These are phyloP conservation scores for Periglandula ipomoeae DNA, from an alignment of 2,329 filamentous ascomycete genomes.

Conservation along the genomic window DNA sequence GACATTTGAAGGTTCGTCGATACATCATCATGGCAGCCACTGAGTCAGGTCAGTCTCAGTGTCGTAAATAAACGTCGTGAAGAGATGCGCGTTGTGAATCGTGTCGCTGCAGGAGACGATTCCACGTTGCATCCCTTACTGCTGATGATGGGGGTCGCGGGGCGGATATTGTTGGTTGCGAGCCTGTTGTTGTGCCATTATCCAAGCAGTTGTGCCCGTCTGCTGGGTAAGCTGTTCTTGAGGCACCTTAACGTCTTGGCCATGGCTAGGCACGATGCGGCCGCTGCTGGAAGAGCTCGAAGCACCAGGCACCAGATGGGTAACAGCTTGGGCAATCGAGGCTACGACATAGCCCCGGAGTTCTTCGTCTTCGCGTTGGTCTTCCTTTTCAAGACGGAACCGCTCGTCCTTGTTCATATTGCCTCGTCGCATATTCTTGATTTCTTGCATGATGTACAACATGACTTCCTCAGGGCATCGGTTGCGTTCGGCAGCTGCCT, in stretches of 20 bases:
- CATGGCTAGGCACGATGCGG: slow-evolving; percentile 12
- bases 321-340: slow-evolving; percentile 64
- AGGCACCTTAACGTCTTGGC: slow-evolving; percentile 51
- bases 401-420: slow-evolving; percentile 82
- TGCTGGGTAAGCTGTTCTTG: slow-evolving; percentile 48
- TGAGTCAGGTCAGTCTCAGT: neutral
- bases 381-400: slow-evolving; percentile 72
- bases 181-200: slow-evolving; percentile 37
- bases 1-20: slow-evolving; percentile 5
- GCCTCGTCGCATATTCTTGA: slow-evolving; percentile 71
- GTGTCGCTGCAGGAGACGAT: neutral
- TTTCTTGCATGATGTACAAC: slow-evolving; percentile 85
- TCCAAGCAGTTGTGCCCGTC: slow-evolving; percentile 41
- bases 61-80: neutral
- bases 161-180: slow-evolving; percentile 32
- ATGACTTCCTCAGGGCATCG: slow-evolving; percentile 83
- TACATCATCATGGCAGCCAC: neutral
- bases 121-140: slow-evolving; percentile 1
- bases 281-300: slow-evolving; percentile 17
- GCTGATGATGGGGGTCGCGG: slow-evolving; percentile 33
- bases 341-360: slow-evolving; percentile 65
- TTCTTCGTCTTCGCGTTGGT: slow-evolving; percentile 65
- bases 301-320: slow-evolving; percentile 50
- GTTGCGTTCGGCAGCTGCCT: slow-evolving; percentile 64
- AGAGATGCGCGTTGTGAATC: neutral